Evolutionary conservation across 176 grass and related monocot species (phyloP).

Genomic region (Calamus simplicifolius): DNA sequence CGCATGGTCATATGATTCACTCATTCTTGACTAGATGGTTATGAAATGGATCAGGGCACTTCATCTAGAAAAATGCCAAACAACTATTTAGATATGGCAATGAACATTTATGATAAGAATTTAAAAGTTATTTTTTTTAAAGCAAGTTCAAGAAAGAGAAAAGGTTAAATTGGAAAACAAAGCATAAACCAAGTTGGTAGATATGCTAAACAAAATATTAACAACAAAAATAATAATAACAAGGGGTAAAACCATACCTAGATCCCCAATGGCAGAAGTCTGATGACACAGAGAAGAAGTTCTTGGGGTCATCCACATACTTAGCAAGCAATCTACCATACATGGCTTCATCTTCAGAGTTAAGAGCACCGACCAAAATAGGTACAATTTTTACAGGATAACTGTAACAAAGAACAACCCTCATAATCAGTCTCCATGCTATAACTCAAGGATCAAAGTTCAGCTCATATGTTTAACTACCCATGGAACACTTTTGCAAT

Average conservation of each 20-base stretch:
- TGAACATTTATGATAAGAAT: too few species aligned
- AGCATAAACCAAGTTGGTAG: too few species aligned
- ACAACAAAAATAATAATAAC: too few species aligned
- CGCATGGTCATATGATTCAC: too few species aligned
- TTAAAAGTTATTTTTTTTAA: too few species aligned
- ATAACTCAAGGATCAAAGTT: background rate
- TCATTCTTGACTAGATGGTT: too few species aligned
- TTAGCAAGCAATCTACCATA: conserved; percentile 75
- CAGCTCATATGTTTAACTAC: conserved; percentile 33
- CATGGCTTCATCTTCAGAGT: conserved; percentile 68
- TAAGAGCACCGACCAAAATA: conserved; percentile 84
- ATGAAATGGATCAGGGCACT: too few species aligned
- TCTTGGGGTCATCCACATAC: conserved; percentile 82
- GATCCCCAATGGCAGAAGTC: conserved; percentile 99
- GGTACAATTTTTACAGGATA: conserved; percentile 81
- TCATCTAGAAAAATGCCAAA: too few species aligned
- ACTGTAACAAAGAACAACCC: conserved; percentile 24
- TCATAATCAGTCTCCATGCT: conserved; percentile 3
- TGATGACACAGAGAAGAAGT: conserved; percentile 91
- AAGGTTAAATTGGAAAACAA: too few species aligned
- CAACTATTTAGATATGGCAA: too few species aligned
- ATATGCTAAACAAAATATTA: too few species aligned
- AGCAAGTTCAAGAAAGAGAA: too few species aligned
- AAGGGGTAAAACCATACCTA: conserved; percentile 30
- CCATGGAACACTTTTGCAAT: conserved; percentile 92